Evolutionary conservation across 1,284 basidiomycete genomes (phyloP).

Genomic region (Limonomyces culmigenus): DNA sequence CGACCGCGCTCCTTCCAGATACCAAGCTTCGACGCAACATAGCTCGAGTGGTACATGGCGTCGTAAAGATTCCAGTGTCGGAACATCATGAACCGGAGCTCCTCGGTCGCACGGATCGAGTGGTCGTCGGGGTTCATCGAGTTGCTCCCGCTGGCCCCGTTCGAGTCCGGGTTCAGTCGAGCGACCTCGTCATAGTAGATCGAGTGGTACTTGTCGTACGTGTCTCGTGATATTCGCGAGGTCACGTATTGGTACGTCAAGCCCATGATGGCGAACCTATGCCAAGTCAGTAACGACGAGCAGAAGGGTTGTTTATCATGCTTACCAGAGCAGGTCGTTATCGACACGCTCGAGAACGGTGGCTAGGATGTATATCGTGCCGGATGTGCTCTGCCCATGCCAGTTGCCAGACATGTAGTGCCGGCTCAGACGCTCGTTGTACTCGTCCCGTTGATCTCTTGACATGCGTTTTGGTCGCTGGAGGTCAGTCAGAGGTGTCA

Average conservation of each 20-base stretch:
- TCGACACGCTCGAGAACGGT: constrained; percentile 81
- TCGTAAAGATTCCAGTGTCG: constrained; percentile 97
- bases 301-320: not conserved
- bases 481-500: constrained; percentile 5
- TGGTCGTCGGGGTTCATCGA: constrained; percentile 53
- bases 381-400: constrained; percentile 81
- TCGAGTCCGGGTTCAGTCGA: constrained; percentile 60
- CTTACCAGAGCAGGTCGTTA: constrained; percentile 84
- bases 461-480: constrained; percentile 34
- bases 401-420: constrained; percentile 81
- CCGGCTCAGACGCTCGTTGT: constrained; percentile 51
- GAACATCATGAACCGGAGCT: constrained; percentile 88
- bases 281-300: not conserved
- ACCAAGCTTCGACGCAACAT: constrained; percentile 87
- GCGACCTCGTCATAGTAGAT: constrained; percentile 82
- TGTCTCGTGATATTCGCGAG: constrained; percentile 72
- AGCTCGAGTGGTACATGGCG: constrained; percentile 94
- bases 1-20: constrained; percentile 93
- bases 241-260: constrained; percentile 87
- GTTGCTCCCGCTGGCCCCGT: constrained; percentile 16
- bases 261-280: constrained; percentile 84
- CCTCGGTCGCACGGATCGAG: constrained; percentile 66
- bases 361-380: constrained; percentile 81
- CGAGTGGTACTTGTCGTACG: constrained; percentile 69
- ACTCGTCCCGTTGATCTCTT: constrained; percentile 47